Evolutionary conservation across 768 basidiomycete genomes (phyloP), one percentile per base, ranked within the genome.

Genomic region (Pisolithus albus): DNA sequence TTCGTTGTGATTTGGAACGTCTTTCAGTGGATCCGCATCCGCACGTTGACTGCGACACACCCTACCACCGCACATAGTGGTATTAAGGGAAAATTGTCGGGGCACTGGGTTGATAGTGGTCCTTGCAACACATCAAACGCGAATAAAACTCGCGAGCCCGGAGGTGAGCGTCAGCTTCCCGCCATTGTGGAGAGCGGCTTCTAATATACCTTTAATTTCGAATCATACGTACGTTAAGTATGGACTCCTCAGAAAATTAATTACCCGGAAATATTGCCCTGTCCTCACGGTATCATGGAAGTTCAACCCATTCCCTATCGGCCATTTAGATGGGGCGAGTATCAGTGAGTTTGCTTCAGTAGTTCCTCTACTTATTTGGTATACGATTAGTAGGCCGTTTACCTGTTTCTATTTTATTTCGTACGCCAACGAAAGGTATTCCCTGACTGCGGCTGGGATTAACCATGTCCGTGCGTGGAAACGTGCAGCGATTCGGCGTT

Each of bases 301-400:
- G 67, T 80, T 26, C 74, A 76, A 56, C 82, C 82, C 1, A 76
- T 84, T 26, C 79, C 82, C 15, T 86, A 87, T 56, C 72, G 85
- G n/a, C 83, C 86, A 2, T 86, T 85, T 63, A 75, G 72, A 50
- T 78, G 78, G 73, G 84, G 83, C 16, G 68, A 76, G 40, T 85
- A 86, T 61, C 79, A 85, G 85, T 88, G 47, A 58, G 83, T 72
- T n/a, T 52, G 10, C 32, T 66, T 80, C 51, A 24, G 9, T 44
- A 15, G 11, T 21, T 11, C 18, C 7, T 44, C 11, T 28, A 34
- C 18, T 3, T 21, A 44, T 26, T 26, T 26, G 18, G 6, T 9
- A 39, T 41, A 16, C 13, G 15, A 13, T 16, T 32, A 11, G 30
- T 32, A 11, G 30, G 30, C 30, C 30, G 9, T 7, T 11, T 3